These are phyloP conservation scores for Lunularia cruciata DNA, from an alignment of 225 moss, liverwort and hornwort species.

Conservation along the genomic window DNA sequence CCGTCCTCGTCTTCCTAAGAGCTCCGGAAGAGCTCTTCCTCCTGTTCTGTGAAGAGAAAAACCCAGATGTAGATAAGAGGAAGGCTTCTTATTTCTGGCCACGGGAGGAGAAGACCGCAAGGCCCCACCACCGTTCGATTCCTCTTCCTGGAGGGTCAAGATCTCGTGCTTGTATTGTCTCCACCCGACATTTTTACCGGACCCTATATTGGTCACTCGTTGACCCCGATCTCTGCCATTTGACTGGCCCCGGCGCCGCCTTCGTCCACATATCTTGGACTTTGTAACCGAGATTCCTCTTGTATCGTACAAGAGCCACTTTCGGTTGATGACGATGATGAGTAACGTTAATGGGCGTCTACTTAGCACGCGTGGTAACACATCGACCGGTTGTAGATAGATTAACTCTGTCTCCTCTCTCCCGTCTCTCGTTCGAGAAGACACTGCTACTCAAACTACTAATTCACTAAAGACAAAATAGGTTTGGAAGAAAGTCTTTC, in stretches of 20 bases:
- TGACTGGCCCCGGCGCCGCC: conserved; percentile 1
- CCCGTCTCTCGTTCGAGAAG: too few relatives aligned
- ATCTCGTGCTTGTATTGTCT: not conserved
- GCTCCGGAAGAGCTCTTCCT: not conserved
- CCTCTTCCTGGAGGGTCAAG: not conserved
- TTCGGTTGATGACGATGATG: not conserved
- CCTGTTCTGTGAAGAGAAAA: not conserved
- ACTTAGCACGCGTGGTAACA: too few relatives aligned
- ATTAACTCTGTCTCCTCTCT: too few relatives aligned
- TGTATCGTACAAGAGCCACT: conserved; percentile 1
- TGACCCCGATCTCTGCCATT: not conserved
- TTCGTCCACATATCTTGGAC: not conserved
- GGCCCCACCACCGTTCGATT: conserved; percentile 15
- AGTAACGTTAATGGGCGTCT: too few relatives aligned
- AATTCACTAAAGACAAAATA: too few relatives aligned
- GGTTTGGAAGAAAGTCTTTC: too few relatives aligned
- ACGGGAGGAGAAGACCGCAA: not conserved
- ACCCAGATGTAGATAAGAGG: not conserved
- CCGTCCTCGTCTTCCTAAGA: not conserved
- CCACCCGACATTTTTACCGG: not conserved
- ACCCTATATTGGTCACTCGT: not conserved
- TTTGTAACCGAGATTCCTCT: not conserved
- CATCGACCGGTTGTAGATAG: too few relatives aligned
- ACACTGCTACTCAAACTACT: too few relatives aligned
- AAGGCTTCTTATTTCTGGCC: conserved; percentile 3